Evolutionary conservation across 768 basidiomycete species (phyloP), one percentile per base, ranked within the genome.

Genomic region (Mycena crocata): DNA sequence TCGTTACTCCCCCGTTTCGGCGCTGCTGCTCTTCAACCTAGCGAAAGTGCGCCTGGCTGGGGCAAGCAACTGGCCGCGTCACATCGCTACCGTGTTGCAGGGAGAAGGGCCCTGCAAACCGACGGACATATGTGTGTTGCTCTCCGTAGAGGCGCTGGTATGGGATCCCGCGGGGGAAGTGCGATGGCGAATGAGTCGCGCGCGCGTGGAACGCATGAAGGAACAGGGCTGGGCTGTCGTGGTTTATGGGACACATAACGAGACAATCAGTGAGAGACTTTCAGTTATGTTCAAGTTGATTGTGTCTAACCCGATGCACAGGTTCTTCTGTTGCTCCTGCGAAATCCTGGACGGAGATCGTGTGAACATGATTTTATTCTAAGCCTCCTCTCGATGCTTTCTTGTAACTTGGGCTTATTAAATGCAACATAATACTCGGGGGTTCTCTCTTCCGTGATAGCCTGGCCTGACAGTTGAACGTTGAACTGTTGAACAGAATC

Each of bases 101-200:
- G 55, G 55, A 21, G 40, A 56, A 2, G 55, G 19, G 14, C 8
- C 55, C 21, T 24, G 39, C n/a, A 56, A 42, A 13, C 39, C 34
- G 3, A 28, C 55, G 17, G 9, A 56, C 10, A 56, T 56, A 2
- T 30, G 40, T 28, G 23, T 56, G 15, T 39, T 56, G 19, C 31
- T 56, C 17, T 42, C 55, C 3, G 44, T 56, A 40, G 55, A 56
- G 5, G 28, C 55, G 28, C 28, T 56, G 21, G 17, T 17, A 2
- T 56, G 55, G 55, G 40, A 13, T 4, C 9, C 14, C n/a, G 24
- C 31, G 8, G 55, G 55, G 28, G 19, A 30, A 34, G 26, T 56
- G 10, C 8, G 21, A 8, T 56, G 55, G 55, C 28, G 55, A 19
- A 56, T 56, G 55, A 56, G 55, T n/a, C 55, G 55, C 21, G 39